phyloP scores from a whole-genome alignment of 208 protist genomes.

The Trypanosoma vivax region DNA sequence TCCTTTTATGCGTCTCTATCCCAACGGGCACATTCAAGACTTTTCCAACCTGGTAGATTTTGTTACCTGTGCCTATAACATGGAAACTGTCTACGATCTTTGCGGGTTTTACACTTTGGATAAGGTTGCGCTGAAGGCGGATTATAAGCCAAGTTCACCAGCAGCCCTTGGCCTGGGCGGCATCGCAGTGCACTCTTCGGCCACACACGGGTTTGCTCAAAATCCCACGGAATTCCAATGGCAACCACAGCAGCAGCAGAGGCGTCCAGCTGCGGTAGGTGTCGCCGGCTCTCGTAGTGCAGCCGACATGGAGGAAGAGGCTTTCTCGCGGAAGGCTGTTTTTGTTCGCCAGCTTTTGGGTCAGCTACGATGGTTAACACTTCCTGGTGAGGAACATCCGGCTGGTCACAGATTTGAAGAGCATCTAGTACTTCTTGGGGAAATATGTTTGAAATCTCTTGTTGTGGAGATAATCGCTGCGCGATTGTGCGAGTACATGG shows the following conservation, averaged over 20 bases:
- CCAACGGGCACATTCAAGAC: constrained; percentile 83
- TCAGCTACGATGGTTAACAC: constrained; percentile 80
- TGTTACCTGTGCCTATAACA: constrained; percentile 86
- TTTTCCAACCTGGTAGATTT: constrained; percentile 89
- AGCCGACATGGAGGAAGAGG: constrained; percentile 67
- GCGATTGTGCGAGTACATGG: constrained; percentile 86
- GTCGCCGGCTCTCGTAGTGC: constrained; percentile 15
- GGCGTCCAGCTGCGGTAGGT: not conserved
- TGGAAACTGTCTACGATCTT: constrained; percentile 90
- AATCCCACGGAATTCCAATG: constrained; percentile 3
- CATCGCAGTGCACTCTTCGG: constrained; percentile 61
- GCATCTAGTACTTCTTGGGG: constrained; percentile 71
- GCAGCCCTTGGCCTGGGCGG: constrained; percentile 80
- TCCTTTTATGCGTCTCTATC: constrained; percentile 80
- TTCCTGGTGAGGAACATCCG: constrained; percentile 69
- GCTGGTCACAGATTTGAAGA: constrained; percentile 72
- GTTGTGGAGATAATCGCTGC: constrained; percentile 74
- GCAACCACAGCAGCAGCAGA: constrained; percentile 15
- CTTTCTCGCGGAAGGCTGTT: constrained; percentile 82
- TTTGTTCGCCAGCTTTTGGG: constrained; percentile 85
- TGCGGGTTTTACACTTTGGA: constrained; percentile 83
- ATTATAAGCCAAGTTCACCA: constrained; percentile 72
- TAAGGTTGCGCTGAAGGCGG: constrained; percentile 58
- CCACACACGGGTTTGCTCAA: constrained; percentile 37
- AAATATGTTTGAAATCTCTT: constrained; percentile 73